Percentiles rank a stretch among this genome's conserved stretches.
Conservation (phyloP, 2,329 filamentous ascomycete genomes). For the Venturia aucupariae region DNA sequence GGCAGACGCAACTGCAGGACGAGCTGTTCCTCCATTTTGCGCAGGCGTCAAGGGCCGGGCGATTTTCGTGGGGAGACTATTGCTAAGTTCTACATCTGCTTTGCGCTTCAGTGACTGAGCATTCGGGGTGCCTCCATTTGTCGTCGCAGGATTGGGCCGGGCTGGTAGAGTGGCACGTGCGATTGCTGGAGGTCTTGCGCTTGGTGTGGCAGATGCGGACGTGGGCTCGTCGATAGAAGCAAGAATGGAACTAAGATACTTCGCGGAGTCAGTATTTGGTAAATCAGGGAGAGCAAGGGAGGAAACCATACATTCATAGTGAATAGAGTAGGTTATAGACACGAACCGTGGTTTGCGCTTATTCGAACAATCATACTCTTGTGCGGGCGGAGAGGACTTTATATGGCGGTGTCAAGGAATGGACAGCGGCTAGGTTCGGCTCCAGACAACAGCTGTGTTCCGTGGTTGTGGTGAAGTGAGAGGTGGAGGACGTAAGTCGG, state of each 20-base stretch:
- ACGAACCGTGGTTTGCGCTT: neutral
- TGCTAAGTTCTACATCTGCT: slow-evolving; percentile 25
- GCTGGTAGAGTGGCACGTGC: slow-evolving; percentile 7
- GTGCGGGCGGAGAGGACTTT: neutral
- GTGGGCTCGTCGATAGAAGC: slow-evolving; percentile 23
- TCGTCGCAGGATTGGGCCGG: slow-evolving; percentile 7
- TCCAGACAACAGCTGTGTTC: neutral
- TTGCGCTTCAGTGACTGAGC: slow-evolving; percentile 29
- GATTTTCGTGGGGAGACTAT: slow-evolving; percentile 19
- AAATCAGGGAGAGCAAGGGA: neutral
- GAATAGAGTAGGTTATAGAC: slow-evolving; percentile 25
- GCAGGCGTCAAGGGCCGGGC: slow-evolving; percentile 17
- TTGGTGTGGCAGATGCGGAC: slow-evolving; percentile 7
- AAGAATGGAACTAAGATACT: slow-evolving; percentile 29
- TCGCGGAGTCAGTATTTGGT: neutral
- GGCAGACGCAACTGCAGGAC: slow-evolving; percentile 15
- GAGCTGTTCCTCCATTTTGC: neutral
- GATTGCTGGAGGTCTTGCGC: neutral
- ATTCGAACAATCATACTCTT: slow-evolving; percentile 12
- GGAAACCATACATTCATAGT: slow-evolving; percentile 30
- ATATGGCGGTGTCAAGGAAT: slow-evolving; percentile 5
- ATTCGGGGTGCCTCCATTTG: slow-evolving; percentile 19
- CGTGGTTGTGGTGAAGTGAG: neutral
- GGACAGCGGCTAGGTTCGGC: slow-evolving; percentile 16
- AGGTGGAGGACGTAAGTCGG: neutral